Percentiles rank a stretch among this genome's conserved stretches.
These are phyloP conservation scores for Talaromyces albobiverticillius DNA, from an alignment of 2,329 filamentous ascomycete genomes.

Conservation along the genomic window DNA sequence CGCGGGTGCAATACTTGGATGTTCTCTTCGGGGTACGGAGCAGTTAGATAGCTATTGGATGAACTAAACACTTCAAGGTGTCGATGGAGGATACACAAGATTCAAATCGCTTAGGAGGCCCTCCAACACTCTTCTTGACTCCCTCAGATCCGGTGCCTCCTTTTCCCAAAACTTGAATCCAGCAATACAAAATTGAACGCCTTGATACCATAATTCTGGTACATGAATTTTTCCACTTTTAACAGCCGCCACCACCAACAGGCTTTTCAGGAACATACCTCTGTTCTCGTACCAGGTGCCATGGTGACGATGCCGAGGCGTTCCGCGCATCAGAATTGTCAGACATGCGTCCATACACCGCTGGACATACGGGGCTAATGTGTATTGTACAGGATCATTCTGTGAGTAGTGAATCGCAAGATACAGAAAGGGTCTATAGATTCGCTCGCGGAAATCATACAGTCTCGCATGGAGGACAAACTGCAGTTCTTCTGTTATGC, in stretches of 20 bases:
- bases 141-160: slow-evolving; percentile 1
- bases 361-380: not conserved
- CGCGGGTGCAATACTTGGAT: not conserved
- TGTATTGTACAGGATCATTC: not conserved
- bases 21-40: too few relatives aligned
- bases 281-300: slow-evolving; percentile 1
- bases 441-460: not conserved
- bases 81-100: not conserved
- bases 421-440: slow-evolving; percentile 1
- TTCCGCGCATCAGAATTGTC: not conserved
- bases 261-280: not conserved
- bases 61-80: not conserved
- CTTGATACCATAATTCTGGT: not conserved
- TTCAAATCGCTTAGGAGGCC: not conserved
- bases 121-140: not conserved
- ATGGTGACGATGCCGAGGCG: not conserved
- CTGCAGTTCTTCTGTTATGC: not conserved
- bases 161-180: slow-evolving; percentile 7
- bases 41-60: too few relatives aligned
- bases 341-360: not conserved
- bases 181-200: not conserved
- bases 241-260: not conserved
- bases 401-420: not conserved
- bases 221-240: not conserved
- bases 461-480: not conserved